Percentiles rank a stretch among this genome's conserved stretches.
Conservation (phyloP, 768 basidiomycete species). For the Polyporus arcularius region DNA sequence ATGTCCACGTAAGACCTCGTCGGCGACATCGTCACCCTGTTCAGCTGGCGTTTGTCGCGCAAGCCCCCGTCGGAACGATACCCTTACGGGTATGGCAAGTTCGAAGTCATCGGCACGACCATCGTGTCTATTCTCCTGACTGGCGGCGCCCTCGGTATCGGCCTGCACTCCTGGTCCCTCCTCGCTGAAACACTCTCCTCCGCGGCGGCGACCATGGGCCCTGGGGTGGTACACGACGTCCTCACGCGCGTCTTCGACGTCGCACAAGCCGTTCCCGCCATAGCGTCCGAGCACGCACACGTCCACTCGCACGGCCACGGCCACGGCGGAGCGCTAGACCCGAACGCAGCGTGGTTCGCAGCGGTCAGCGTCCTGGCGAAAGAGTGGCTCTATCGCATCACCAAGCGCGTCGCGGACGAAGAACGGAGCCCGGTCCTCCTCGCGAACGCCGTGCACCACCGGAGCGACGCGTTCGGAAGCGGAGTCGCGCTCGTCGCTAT, state of each 20-base stretch:
- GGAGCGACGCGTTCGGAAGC: constrained; percentile 96
- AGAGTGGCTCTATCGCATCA: constrained; percentile 91
- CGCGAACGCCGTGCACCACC: constrained; percentile 97
- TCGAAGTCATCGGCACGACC: constrained; percentile 93
- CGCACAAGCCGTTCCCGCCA: constrained; percentile 54
- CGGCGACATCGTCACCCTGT: constrained; percentile 89
- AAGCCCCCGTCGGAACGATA: constrained; percentile 77
- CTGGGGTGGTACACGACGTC: constrained; percentile 66
- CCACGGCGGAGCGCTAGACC: constrained; percentile 64
- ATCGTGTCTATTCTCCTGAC: constrained; percentile 86
- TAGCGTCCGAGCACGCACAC: constrained; percentile 28
- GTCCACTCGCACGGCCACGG: constrained; percentile 49
- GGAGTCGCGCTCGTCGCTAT: constrained; percentile 91
- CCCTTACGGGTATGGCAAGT: constrained; percentile 91
- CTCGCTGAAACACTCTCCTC: constrained; percentile 73
- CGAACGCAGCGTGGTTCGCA: constrained; percentile 98
- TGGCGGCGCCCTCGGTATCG: constrained; percentile 81
- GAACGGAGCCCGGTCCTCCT: constrained; percentile 89
- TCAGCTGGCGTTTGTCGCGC: constrained; percentile 84
- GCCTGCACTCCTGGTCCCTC: constrained; percentile 87
- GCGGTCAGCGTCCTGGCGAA: constrained; percentile 76
- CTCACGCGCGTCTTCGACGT: constrained; percentile 56
- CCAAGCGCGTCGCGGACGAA: constrained; percentile 86
- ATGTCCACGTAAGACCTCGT: constrained; percentile 56
- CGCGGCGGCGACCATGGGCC: constrained; percentile 61